A percentile compares a stretch with the other conserved stretches of the same genome.
Conservation (phyloP, 2,329 filamentous ascomycete genomes). For the Clarireedia hainanense region DNA sequence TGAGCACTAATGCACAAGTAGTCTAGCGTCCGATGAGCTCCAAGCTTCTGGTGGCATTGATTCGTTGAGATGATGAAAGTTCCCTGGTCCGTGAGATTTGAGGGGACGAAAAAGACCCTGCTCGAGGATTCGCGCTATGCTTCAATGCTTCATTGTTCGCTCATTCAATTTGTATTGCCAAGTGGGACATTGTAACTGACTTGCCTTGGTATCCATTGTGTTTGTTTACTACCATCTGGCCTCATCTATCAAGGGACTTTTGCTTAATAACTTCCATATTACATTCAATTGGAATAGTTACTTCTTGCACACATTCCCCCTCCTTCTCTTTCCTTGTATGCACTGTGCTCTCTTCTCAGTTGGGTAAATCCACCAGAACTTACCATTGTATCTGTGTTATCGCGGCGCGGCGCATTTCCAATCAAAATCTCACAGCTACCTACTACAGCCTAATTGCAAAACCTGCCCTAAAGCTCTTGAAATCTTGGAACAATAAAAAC, state of each 20-base stretch:
- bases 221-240: background rate
- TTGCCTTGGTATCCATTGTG: background rate
- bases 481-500: background rate
- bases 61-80: background rate
- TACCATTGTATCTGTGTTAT: background rate
- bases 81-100: background rate
- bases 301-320: background rate
- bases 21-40: background rate
- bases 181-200: background rate
- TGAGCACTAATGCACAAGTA: too few species aligned
- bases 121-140: background rate
- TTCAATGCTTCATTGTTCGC: background rate
- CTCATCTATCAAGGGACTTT: background rate
- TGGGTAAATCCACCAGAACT: background rate
- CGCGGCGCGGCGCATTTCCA: slow-evolving; percentile 2
- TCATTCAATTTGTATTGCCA: background rate
- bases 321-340: too few species aligned
- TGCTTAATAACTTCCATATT: too few species aligned
- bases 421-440: background rate
- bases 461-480: background rate
- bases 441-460: slow-evolving; percentile 2
- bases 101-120: background rate
- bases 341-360: too few species aligned
- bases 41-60: background rate
- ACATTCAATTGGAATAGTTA: background rate